Evolutionary conservation across 805 yeast genomes (phyloP), one percentile per base, ranked within the genome.

Genomic region (Kodamaea nitidulidarum): DNA sequence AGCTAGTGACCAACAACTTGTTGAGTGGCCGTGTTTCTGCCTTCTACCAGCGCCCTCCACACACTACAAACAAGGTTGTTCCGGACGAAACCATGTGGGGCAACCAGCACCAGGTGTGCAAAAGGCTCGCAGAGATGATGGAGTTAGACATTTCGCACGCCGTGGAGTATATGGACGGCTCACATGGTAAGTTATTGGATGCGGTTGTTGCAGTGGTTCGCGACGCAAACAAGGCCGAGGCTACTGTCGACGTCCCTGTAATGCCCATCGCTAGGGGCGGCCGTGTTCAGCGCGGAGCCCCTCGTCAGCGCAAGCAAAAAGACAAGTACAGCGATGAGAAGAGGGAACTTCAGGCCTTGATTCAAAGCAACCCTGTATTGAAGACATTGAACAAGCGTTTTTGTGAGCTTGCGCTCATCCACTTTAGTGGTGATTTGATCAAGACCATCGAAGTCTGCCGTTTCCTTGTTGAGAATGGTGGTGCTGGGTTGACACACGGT

Each of bases 381-480:
- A 55, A 53, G 10, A 45, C 49, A 1, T 48, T 78, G 9, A 63
- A 63, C 44, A 62, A 62, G 38, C 45, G 46, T 1, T 78, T 78
- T 42, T 60, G 70, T 26, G 44, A 54, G 15, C 49, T 58, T 10
- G 67, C 70, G 9, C 35, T 77, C 4, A 52, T 42, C 11, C 73
- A 70, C 47, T 75, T 65, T 48, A 44, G 62, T n/a, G 80, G 79
- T 3, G 65, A 75, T 40, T 44, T 67, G 1, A 46, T 47, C 14
- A 61, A 55, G 35, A 73, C 73, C 0, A 39, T 73, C 7, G 48
- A 55, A 2, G 41, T 66, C 9, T 69, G 73, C 7, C 41, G 57
- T 1, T 42, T 58, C 15, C 48, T 66, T 6, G 42, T 61, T 15
- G 70, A 70, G 36, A 43, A 57, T 2, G 45, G 52, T 21, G 59